Conservation (phyloP, 331 rosid species). For the Ulmus americana region DNA sequence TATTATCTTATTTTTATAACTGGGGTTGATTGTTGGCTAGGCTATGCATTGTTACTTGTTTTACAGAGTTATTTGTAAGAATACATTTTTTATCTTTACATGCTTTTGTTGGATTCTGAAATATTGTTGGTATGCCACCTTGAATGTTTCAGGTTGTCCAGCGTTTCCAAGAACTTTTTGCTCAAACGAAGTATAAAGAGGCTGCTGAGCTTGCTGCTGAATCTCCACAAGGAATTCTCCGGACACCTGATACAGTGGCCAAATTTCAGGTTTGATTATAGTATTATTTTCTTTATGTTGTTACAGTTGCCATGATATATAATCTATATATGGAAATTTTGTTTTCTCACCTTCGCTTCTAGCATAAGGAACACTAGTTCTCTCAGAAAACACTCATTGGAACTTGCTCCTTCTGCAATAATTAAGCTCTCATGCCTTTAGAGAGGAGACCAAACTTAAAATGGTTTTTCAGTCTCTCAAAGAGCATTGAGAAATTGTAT, state of each 20-base stretch:
- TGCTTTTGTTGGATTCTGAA: constrained; percentile 17
- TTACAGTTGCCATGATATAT: background rate
- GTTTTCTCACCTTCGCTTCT: background rate
- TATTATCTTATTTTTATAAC: background rate
- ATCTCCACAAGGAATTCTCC: constrained; percentile 86
- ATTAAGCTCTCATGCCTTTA: background rate
- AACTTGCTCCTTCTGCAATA: background rate
- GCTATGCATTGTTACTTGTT: background rate
- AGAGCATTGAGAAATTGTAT: background rate
- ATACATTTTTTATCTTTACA: background rate
- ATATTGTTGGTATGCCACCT: constrained; percentile 12
- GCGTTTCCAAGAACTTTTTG: constrained; percentile 95
- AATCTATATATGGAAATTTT: background rate
- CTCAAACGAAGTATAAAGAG: constrained; percentile 90
- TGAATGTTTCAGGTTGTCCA: constrained; percentile 75
- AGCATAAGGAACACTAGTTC: background rate
- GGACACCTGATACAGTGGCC: constrained; percentile 86
- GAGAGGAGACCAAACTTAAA: constrained; percentile 2
- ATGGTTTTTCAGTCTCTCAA: background rate
- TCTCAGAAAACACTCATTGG: background rate
- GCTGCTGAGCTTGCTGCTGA: constrained; percentile 94
- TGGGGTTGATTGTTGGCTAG: background rate
- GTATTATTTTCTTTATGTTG: constrained; percentile 7
- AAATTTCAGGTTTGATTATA: constrained; percentile 61
- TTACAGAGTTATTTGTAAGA: background rate